Evolutionary conservation across 1,139 yeast species (phyloP), one percentile per base, ranked within the genome.

Genomic region (Pichia kudriavzevii): DNA sequence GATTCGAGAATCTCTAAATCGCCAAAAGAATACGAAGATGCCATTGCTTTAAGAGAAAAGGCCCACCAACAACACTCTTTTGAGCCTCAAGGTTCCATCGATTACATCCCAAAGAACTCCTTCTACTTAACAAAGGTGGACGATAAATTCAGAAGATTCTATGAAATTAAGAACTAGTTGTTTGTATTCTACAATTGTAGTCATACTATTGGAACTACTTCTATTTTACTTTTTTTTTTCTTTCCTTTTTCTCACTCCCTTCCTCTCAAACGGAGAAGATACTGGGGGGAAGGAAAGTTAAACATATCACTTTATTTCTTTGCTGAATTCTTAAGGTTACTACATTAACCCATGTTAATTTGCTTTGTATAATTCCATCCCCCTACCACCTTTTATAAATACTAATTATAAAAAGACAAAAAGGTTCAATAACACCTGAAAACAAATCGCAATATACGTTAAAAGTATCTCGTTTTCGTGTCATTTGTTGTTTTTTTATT

Each of bases 91-190:
- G 97, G 98, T 36, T 66, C 79, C 28, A 66, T 76, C 48, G 95
- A 83, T 18, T 66, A 72, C 55, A 65, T 93, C 51, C 68, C 73
- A 41, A 47, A 67, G 28, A 96, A 96, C 39, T 72, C 88, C 40
- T 93, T 84, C 67, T 93, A 91, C 64, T 72, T 93, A 59, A 72
- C 75, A 44, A 76, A 76, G 50, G 69, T 93, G 51, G 93, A 88
- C 61, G 97, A 87, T 59, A 84, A 73, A 67, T 93, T 63, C 72
- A 85, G 87, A 69, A 81, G 98, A 68, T 58, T 59, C 41, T 88
- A 88, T 58, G 78, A 59, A 31, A 40, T 53, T 29, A 55, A 55
- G 41, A 52, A 54, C 36, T 53, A 44, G 38, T n/a, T 2, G 10
- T 10, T 15, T 16, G 11, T n/a, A n/a, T n/a, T n/a, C n/a, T n/a